Evolutionary conservation across 306 rosid genomes (phyloP).

Genomic region (Vigna hirtella): DNA sequence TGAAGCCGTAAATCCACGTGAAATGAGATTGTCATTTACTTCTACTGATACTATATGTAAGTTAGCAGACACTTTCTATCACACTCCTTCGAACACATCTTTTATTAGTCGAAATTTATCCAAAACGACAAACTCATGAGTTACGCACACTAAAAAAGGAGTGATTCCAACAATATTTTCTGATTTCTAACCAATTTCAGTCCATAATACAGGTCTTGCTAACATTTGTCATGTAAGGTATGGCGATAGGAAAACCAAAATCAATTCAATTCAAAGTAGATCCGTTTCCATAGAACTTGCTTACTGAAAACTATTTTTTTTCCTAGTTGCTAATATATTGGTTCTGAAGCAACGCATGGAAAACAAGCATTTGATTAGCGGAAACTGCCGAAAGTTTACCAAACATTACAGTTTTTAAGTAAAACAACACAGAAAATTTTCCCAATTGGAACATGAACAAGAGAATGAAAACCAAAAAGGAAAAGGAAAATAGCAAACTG

Average conservation of each 20-base stretch:
- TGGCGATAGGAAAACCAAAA: slow-evolving; percentile 1
- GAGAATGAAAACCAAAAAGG: neutral
- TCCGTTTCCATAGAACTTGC: neutral
- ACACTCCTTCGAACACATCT: neutral
- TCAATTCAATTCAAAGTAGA: neutral
- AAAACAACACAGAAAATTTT: neutral
- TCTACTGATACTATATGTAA: slow-evolving; percentile 9
- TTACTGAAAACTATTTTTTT: neutral
- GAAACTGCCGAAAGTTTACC: slow-evolving; percentile 15
- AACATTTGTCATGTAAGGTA: neutral
- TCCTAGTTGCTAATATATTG: neutral
- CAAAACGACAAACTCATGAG: neutral
- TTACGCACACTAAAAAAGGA: neutral
- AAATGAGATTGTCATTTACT: slow-evolving; percentile 29
- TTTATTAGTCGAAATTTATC: neutral
- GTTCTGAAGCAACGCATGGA: neutral
- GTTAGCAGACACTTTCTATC: neutral
- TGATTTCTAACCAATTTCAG: neutral
- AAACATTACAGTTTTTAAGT: neutral
- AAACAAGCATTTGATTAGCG: neutral
- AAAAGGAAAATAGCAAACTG: slow-evolving; percentile 33
- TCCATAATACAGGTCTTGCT: neutral
- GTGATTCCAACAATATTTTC: neutral
- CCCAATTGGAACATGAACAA: neutral
- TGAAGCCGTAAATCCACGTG: slow-evolving; percentile 6